Base-by-base conservation (phyloP, 2,329 filamentous ascomycete species). In the Juglanconis oblonga region DNA sequence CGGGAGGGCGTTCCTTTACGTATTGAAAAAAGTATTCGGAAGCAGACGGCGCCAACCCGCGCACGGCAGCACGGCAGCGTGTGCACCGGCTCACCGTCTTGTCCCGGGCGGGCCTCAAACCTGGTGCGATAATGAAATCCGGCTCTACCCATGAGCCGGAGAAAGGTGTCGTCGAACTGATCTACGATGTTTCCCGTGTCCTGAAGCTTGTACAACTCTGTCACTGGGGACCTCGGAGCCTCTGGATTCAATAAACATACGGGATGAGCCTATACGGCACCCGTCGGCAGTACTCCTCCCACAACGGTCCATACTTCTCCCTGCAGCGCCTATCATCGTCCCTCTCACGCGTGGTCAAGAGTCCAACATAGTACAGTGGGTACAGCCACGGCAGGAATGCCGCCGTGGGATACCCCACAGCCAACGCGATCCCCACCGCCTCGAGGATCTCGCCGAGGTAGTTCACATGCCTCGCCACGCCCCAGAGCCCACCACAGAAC, bases 371-470 rank as follows among this genome's bases (percentile, higher is more conserved):
- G 29, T 61, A 61, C 36, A 61, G 31, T 5, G 59, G 59, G 38
- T 61, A 61, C 3, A 58, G 44, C 59, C 59, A 61, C 14, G 55
- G 55, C 3, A 45, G 14, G n/a, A 47, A 31, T 13, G 55, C 47
- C 49, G 17, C 40, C 31, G 17, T 36, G 3, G 59, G 49, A 10
- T 57, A 50, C 2, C 55, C 59, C 10, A 61, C 36, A 6, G 59
- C 59, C 50, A 61, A 24, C 17, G 57, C 55, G 6, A 61, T 58
- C 4, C 55, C 59, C 24, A 61, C 45, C 4, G 59, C 59, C 55
- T 58, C 59, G 10, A 61, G 55, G 42, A 57, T 54, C 59, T 61
- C 59, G 13, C 59, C 59, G 13, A 58, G 35, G 24, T 61, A 61
- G 29, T 61, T 61, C 17, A 61, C 38, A 33, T 61, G 59, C 14